These are phyloP conservation scores for Metschnikowia lunata DNA, from an alignment of 805 yeast species.

Conservation along the genomic window DNA sequence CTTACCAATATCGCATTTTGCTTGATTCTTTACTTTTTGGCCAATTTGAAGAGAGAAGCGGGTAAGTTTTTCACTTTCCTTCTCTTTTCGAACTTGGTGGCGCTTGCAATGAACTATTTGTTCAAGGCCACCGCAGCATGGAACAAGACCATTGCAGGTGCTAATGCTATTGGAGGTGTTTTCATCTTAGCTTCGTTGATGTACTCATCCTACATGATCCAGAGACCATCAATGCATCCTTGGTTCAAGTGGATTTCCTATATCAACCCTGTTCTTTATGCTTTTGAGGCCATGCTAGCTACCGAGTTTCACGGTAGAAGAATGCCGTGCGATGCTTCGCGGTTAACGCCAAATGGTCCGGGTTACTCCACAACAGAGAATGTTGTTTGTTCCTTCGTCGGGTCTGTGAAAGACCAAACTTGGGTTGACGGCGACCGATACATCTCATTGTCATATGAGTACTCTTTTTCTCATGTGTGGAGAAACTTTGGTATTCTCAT, in stretches of 20 bases:
- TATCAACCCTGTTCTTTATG: slow-evolving; percentile 28
- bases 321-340: slow-evolving; percentile 22
- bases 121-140: slow-evolving; percentile 52
- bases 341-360: slow-evolving; percentile 25
- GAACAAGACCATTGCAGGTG: slow-evolving; percentile 50
- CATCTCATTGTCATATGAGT: slow-evolving; percentile 29
- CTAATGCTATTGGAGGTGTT: slow-evolving; percentile 53
- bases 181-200: slow-evolving; percentile 29
- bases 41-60: slow-evolving; percentile 46
- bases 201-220: slow-evolving; percentile 32
- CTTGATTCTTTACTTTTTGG: slow-evolving; percentile 53
- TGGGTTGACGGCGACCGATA: slow-evolving; percentile 30
- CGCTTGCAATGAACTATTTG: slow-evolving; percentile 49
- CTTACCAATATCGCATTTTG: slow-evolving; percentile 42
- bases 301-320: slow-evolving; percentile 29
- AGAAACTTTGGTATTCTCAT: slow-evolving; percentile 46
- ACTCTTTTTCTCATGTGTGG: slow-evolving; percentile 41
- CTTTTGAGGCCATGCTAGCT: slow-evolving; percentile 27
- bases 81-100: slow-evolving; percentile 44
- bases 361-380: slow-evolving; percentile 16
- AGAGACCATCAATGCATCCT: slow-evolving; percentile 31
- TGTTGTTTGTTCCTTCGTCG: slow-evolving; percentile 13
- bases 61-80: slow-evolving; percentile 52
- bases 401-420: slow-evolving; percentile 14
- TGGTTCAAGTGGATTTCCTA: slow-evolving; percentile 40